phyloP scores from a whole-genome alignment of 768 basidiomycete species.

The Rhodotorula paludigena region DNA sequence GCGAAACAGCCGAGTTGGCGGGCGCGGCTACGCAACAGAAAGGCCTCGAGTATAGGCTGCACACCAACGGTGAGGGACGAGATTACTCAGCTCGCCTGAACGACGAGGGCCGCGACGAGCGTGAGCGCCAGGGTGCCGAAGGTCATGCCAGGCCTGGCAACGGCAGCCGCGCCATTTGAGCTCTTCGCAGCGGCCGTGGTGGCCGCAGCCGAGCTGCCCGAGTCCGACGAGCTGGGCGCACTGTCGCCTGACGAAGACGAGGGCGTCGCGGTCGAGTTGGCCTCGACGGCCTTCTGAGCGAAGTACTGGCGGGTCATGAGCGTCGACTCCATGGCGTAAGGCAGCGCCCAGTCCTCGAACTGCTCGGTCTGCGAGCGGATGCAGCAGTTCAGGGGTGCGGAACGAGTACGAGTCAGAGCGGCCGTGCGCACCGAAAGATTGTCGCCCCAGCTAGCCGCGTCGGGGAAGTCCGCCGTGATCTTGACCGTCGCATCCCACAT shows the following conservation, averaged over 20 bases:
- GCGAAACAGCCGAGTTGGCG: no score
- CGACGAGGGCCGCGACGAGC: no score
- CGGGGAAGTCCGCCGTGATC: background rate
- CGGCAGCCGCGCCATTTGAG: background rate
- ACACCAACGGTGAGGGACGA: no score
- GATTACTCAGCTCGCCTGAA: no score
- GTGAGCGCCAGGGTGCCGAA: background rate
- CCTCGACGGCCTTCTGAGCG: slow-evolving; percentile 51
- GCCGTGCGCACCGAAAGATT: slow-evolving; percentile 48
- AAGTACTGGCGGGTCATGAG: slow-evolving; percentile 51
- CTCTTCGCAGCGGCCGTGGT: background rate
- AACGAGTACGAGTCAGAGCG: background rate
- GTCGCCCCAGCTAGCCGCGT: slow-evolving; percentile 8
- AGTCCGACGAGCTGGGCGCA: no score
- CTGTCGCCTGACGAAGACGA: no score
- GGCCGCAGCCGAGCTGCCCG: background rate
- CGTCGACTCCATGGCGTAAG: slow-evolving; percentile 6
- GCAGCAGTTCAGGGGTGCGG: background rate
- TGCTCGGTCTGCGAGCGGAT: slow-evolving; percentile 5
- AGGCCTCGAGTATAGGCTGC: no score
- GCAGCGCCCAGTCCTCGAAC: slow-evolving; percentile 7
- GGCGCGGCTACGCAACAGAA: no score
- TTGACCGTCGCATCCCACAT: slow-evolving; percentile 7
- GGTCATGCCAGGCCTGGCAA: background rate
- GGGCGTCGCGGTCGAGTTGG: background rate